Base-by-base conservation (phyloP, 2,329 filamentous ascomycete genomes). In the Aspergillus tanneri region DNA sequence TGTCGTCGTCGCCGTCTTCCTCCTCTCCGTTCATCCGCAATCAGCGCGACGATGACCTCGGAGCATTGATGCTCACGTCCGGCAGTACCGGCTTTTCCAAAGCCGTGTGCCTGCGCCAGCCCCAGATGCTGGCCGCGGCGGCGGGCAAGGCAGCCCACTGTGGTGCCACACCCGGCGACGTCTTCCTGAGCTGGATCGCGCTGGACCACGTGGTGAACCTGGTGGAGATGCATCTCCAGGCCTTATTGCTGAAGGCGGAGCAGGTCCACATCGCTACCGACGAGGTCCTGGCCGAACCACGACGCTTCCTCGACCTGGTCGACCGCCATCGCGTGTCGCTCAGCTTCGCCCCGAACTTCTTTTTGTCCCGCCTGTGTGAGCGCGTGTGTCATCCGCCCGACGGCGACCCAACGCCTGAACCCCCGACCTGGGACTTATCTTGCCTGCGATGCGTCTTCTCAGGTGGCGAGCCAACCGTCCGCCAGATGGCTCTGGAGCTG, bases 151-250 rank as follows among this genome's bases (percentile, higher is more conserved):
- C 48, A 1, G 25, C 11, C 5, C 27, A 25, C 7, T 34, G 34
- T 30, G 11, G 32, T 7, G 27, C 18, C 7, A 23, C 18, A 16
- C 40, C 40, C n/a, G 21, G 18, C 9, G 34, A 19, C 11, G 27
- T 28, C n/a, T 43, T 47, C 11, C 62, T 66, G 38, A 52, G 65
- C 8, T 80, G 76, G 77, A 71, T 78, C 14, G 70, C 69, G 1
- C 61, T 82, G 10, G 78, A 82, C 49, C 80, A 83, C 49, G 77
- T 80, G 9, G 79, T 74, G 0, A 73, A 66, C 51, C 60, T 83
- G 4, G 65, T 69, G 1, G 76, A 83, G 43, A 72, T 77, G 10
- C 79, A 82, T 52, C 57, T 83, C 0, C 72, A 72, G n/a, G 75
- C 79, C 3, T 77, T 63, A 23, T 52, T 36, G 19, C 36, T 52